These are phyloP conservation scores for Paramecium caudatum DNA, from an alignment of 73 alveolate species.

Conservation along the genomic window DNA sequence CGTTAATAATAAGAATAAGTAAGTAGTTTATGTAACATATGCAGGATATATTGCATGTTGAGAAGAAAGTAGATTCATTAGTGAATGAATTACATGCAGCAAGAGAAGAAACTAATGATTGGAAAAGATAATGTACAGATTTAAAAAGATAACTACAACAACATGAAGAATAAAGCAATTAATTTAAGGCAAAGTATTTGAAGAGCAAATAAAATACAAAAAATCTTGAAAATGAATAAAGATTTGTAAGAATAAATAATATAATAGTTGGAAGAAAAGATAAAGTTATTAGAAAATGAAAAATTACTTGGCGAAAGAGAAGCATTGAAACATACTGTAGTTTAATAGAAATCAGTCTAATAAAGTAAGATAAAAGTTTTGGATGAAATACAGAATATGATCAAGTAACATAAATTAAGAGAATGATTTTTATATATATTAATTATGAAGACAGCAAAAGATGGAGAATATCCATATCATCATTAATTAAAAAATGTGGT, in stretches of 20 bases:
- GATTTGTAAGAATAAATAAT: neutral
- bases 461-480: conserved; percentile 46
- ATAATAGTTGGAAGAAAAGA: conserved; percentile 43
- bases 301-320: conserved; percentile 57
- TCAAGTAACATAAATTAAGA: conserved; percentile 62
- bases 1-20: conserved; percentile 61
- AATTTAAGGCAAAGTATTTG: conserved; percentile 47
- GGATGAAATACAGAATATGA: conserved; percentile 66
- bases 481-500: conserved; percentile 4
- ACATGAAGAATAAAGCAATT: conserved; percentile 46
- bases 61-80: conserved; percentile 59
- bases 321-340: conserved; percentile 38
- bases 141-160: neutral
- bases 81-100: conserved; percentile 39
- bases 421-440: conserved; percentile 59
- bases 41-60: conserved; percentile 49
- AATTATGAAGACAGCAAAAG: conserved; percentile 44
- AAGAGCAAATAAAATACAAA: conserved; percentile 33
- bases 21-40: neutral
- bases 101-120: conserved; percentile 28
- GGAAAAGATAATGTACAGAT: conserved; percentile 19
- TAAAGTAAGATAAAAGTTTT: conserved; percentile 34
- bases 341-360: conserved; percentile 34
- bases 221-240: conserved; percentile 8
- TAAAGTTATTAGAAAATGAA: conserved; percentile 54